Conservation (phyloP, 768 basidiomycete genomes). For the Neoboletus brunneissimus region DNA sequence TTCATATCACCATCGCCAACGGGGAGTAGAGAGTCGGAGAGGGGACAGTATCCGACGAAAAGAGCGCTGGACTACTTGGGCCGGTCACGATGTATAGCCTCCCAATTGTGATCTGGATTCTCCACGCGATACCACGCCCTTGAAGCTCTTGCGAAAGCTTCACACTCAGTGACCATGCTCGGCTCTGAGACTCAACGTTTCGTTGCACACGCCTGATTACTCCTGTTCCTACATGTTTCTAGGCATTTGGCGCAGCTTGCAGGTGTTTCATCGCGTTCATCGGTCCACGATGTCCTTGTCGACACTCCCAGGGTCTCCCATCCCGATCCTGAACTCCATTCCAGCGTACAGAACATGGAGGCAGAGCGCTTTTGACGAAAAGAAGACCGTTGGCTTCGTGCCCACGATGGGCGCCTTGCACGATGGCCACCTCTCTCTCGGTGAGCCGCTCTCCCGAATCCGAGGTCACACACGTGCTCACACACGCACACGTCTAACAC, state of each 20-base stretch:
- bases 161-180: neutral
- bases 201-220: neutral
- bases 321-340: constrained; percentile 58
- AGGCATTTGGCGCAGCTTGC: constrained; percentile 1
- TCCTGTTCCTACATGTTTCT: constrained; percentile 9
- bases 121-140: neutral
- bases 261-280: neutral
- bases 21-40: neutral
- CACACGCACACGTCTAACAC: neutral
- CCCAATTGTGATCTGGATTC: neutral
- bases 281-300: constrained; percentile 18
- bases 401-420: constrained; percentile 98
- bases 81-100: neutral
- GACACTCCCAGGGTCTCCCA: constrained; percentile 31
- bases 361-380: constrained; percentile 49
- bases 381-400: constrained; percentile 85
- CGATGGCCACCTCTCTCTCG: constrained; percentile 87
- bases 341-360: constrained; percentile 73
- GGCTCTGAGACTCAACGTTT: neutral
- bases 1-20: too few species aligned
- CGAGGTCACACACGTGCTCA: neutral
- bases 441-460: constrained; percentile 44
- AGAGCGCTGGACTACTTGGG: too few species aligned
- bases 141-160: neutral
- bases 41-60: too few species aligned